Base-by-base conservation (phyloP, 163 green algal species). In the Smithsoniella earleae region DNA sequence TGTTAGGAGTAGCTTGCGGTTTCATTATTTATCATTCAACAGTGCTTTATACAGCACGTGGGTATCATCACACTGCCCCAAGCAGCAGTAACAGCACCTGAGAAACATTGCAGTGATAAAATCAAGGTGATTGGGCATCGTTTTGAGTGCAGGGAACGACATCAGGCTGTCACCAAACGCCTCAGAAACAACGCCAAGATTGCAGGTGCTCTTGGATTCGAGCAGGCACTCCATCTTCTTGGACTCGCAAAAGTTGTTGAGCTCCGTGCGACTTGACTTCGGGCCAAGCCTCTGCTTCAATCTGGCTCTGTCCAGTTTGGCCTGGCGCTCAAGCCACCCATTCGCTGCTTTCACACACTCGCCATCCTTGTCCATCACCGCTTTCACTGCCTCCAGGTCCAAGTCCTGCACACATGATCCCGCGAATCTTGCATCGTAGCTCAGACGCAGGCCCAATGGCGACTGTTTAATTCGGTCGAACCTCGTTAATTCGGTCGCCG, bases 381-480 rank as follows among this genome's bases (percentile, higher is more conserved):
- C 33, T 52, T 13, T 30, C 2, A 75, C 76, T 1, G 30, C 75
- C 2, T 66, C 45, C 58, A 77, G 31, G 66, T 84, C 82, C 30
- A 91, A 76, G 62, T 79, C 72, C 44, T 77, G 77, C 20, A 78
- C 76, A 77, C 40, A 49, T 49, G 40, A 13, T 10, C 40, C 10
- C 13, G 40, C 10, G 40, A 22, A 13, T 13, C 13, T 49, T 10
- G 13, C 40, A 49, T 49, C 13, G 10, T 49, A 13, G 13, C 10
- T 49, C 40, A 49, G 40, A 10, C 40, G 10, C 40, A 49, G 10
- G 40, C 10, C 40, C 40, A 49, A 13, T 10, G 10, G 10, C 10
- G 10, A 13, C 40, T 49, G 40, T 13, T 13, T 49, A 49, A 49
- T 49, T 10, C 10, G 40, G 40, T 13, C 55, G 55, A 28, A 66